phyloP scores from a whole-genome alignment of 352 stramenopile species.

The Pythium sukuiense region DNA sequence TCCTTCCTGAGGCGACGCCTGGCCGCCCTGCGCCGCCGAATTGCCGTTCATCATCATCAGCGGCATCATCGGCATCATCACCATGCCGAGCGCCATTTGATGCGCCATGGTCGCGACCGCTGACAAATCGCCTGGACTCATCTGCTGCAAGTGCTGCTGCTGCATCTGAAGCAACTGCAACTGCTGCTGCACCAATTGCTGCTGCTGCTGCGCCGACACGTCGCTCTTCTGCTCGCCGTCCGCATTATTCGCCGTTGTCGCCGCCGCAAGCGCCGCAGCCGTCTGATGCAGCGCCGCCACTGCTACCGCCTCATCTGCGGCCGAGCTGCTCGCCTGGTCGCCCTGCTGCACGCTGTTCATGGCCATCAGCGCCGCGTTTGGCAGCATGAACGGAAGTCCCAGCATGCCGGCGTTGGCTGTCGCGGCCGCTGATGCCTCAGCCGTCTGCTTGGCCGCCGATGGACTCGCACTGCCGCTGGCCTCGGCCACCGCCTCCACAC shows the following conservation, averaged over 20 bases:
- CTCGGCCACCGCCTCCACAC: background rate
- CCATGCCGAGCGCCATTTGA: slow-evolving; percentile 58
- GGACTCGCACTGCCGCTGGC: background rate
- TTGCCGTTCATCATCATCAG: slow-evolving; percentile 66
- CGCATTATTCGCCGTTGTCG: background rate
- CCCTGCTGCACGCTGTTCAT: slow-evolving; percentile 29
- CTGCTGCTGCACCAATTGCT: slow-evolving; percentile 64
- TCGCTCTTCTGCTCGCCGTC: slow-evolving; percentile 22
- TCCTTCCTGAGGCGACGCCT: slow-evolving; percentile 19
- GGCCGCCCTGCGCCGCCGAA: slow-evolving; percentile 18
- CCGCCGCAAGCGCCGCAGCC: slow-evolving; percentile 15
- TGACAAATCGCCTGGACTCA: slow-evolving; percentile 51
- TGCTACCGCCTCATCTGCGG: slow-evolving; percentile 9
- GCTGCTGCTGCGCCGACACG: slow-evolving; percentile 47
- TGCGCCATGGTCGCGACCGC: slow-evolving; percentile 56
- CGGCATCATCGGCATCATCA: slow-evolving; percentile 83
- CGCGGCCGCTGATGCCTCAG: slow-evolving; percentile 1
- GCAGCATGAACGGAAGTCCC: slow-evolving; percentile 30
- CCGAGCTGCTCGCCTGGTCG: slow-evolving; percentile 9
- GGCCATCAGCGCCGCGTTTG: slow-evolving; percentile 28
- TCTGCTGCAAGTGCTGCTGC: slow-evolving; percentile 51
- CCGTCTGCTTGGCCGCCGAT: slow-evolving; percentile 1
- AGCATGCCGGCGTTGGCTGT: slow-evolving; percentile 23
- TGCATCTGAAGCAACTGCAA: slow-evolving; percentile 59
- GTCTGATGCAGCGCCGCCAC: slow-evolving; percentile 19